phyloP scores from a whole-genome alignment of 192 early-diverging fungal species.

The Funneliformis mosseae region DNA sequence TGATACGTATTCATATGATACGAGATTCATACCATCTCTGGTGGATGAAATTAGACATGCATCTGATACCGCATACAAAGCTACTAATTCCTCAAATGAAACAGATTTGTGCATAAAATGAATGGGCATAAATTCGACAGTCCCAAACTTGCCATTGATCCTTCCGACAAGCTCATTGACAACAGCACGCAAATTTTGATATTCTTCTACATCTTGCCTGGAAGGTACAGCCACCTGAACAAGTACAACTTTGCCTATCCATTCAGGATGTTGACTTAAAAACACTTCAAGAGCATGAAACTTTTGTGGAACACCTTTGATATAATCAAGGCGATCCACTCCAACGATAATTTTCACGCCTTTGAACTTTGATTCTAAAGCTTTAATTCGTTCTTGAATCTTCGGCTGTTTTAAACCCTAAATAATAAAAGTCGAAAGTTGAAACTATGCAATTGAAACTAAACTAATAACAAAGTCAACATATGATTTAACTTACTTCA shows the following conservation, averaged over 20 bases:
- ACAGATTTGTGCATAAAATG: constrained; percentile 98
- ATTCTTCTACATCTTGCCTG: constrained; percentile 98
- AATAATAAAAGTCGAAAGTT: neutral
- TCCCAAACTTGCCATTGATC: constrained; percentile 96
- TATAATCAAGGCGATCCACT: constrained; percentile 98
- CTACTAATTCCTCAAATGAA: constrained; percentile 90
- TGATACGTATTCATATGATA: constrained; percentile 98
- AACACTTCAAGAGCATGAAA: constrained; percentile 95
- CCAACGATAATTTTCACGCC: constrained; percentile 92
- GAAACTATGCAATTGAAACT: neutral
- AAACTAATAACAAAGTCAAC: neutral
- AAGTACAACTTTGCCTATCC: constrained; percentile 90
- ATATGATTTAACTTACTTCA: constrained; percentile 37
- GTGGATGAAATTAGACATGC: constrained; percentile 97
- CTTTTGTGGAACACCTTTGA: constrained; percentile 99
- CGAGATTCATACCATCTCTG: constrained; percentile 99
- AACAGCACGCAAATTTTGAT: constrained; percentile 87
- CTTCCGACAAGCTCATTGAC: constrained; percentile 98
- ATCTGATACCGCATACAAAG: constrained; percentile 95
- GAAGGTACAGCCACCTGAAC: constrained; percentile 99
- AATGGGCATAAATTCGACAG: constrained; percentile 97
- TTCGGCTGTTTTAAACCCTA: constrained; percentile 70
- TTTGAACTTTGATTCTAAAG: constrained; percentile 82
- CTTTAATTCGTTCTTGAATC: constrained; percentile 75
- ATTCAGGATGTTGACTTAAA: constrained; percentile 84